Percentiles rank a stretch among this genome's conserved stretches.
Evolutionary conservation across 345 rosid species (phyloP).

Genomic region (Populus tremula): DNA sequence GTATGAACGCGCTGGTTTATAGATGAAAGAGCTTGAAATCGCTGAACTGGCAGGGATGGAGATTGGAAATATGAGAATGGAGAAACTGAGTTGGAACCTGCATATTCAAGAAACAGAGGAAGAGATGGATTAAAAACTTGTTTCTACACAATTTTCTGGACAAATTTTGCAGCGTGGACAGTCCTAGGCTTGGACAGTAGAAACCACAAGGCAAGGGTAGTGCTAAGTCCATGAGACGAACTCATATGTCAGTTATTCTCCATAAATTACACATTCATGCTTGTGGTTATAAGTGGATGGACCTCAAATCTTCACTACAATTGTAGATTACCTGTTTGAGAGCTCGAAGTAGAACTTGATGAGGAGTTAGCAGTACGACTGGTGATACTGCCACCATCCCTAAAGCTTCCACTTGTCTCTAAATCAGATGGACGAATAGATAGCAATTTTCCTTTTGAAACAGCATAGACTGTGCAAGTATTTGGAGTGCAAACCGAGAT

Average conservation of each 20-base stretch:
- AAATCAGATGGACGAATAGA: constrained; percentile 73
- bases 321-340: constrained; percentile 40
- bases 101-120: constrained; percentile 11
- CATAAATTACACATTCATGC: too few species aligned
- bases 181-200: not conserved
- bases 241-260: too few species aligned
- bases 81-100: constrained; percentile 43
- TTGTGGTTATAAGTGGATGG: too few species aligned
- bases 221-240: too few species aligned
- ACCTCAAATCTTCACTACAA: not conserved
- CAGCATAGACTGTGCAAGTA: constrained; percentile 72
- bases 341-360: constrained; percentile 36
- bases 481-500: constrained; percentile 57
- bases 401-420: constrained; percentile 46
- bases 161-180: not conserved
- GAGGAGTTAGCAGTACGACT: constrained; percentile 43
- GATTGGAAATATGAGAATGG: constrained; percentile 44
- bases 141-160: not conserved
- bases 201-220: too few species aligned
- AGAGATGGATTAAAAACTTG: not conserved
- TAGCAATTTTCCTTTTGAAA: constrained; percentile 69
- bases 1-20: constrained; percentile 44
- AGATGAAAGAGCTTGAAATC: constrained; percentile 59
- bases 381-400: constrained; percentile 45
- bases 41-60: constrained; percentile 52